A percentile compares a stretch with the other conserved stretches of the same genome.
Conservation (phyloP, 306 rosid species). For the Styphnolobium japonicum region DNA sequence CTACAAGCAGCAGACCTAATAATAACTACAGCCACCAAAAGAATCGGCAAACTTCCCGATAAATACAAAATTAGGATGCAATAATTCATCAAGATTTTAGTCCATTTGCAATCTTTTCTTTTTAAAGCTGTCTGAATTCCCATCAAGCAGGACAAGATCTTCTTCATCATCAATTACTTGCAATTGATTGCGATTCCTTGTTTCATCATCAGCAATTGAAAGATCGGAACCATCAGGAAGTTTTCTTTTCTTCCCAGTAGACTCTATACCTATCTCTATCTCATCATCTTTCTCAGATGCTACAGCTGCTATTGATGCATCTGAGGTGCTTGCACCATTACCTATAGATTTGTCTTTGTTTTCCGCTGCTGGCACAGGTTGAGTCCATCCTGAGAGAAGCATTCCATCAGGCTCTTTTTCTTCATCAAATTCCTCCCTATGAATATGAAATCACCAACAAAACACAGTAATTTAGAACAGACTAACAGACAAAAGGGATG, state of each 20-base stretch:
- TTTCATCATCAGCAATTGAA: constrained; percentile 28
- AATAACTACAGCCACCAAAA: constrained; percentile 41
- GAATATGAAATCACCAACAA: constrained; percentile 9
- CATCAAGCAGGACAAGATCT: constrained; percentile 58
- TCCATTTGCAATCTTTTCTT: constrained; percentile 40
- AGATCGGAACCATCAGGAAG: constrained; percentile 29
- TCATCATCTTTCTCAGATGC: constrained; percentile 49
- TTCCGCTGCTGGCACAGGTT: constrained; percentile 49
- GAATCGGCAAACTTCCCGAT: constrained; percentile 47
- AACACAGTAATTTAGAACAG: not conserved
- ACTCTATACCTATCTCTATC: constrained; percentile 26
- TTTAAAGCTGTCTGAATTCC: constrained; percentile 35
- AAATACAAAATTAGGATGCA: constrained; percentile 48
- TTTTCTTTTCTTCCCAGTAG: constrained; percentile 60
- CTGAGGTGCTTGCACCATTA: constrained; percentile 63
- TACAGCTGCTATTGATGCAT: constrained; percentile 7
- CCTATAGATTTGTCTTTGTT: constrained; percentile 47
- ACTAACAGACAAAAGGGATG: not conserved
- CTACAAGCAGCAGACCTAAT: constrained; percentile 37
- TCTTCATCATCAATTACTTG: constrained; percentile 74
- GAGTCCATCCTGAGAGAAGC: constrained; percentile 91
- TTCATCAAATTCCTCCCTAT: constrained; percentile 96
- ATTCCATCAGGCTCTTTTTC: constrained; percentile 98
- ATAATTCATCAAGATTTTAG: constrained; percentile 16
- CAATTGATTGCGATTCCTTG: constrained; percentile 39